phyloP scores from a whole-genome alignment of 1,284 basidiomycete genomes.

The Anthracocystis walkeri region DNA sequence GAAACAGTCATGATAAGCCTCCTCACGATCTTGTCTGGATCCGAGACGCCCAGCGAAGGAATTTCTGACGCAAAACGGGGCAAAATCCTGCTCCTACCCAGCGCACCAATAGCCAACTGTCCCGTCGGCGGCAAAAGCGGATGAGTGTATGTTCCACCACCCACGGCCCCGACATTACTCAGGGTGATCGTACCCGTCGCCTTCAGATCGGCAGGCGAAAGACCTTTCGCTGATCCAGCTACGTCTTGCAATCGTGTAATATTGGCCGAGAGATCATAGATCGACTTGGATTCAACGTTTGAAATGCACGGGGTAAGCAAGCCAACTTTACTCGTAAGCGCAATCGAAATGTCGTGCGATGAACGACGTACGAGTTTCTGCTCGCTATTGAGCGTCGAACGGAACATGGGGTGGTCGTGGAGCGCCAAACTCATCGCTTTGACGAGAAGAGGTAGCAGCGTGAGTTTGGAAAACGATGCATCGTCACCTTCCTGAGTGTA shows the following conservation, averaged over 20 bases:
- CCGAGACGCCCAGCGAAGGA: slow-evolving; percentile 26
- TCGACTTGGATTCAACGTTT: slow-evolving; percentile 75
- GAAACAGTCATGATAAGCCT: slow-evolving; percentile 57
- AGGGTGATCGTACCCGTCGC: slow-evolving; percentile 79
- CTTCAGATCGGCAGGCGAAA: slow-evolving; percentile 29
- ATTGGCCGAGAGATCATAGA: slow-evolving; percentile 74
- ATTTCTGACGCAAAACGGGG: slow-evolving; percentile 54
- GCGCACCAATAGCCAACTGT: slow-evolving; percentile 88
- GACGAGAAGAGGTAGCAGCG: slow-evolving; percentile 85
- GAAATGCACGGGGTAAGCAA: slow-evolving; percentile 86
- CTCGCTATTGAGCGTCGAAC: slow-evolving; percentile 52
- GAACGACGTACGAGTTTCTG: slow-evolving; percentile 43
- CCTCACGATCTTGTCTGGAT: slow-evolving; percentile 39
- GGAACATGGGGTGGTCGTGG: slow-evolving; percentile 84
- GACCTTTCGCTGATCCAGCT: slow-evolving; percentile 27
- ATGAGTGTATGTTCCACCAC: slow-evolving; percentile 57
- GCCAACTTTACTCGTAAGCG: slow-evolving; percentile 81
- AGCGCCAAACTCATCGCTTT: slow-evolving; percentile 85
- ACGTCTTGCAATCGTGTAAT: slow-evolving; percentile 49
- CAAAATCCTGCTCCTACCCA: slow-evolving; percentile 73
- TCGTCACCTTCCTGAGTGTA: slow-evolving; percentile 40
- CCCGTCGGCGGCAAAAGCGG: slow-evolving; percentile 84
- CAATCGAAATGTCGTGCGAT: slow-evolving; percentile 73
- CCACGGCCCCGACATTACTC: slow-evolving; percentile 74
- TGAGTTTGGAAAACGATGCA: slow-evolving; percentile 73